Percentiles rank a stretch among this genome's conserved stretches.
phyloP scores from a whole-genome alignment of 495 filamentous ascomycete species.

The Hypoxylon lienhwacheense region DNA sequence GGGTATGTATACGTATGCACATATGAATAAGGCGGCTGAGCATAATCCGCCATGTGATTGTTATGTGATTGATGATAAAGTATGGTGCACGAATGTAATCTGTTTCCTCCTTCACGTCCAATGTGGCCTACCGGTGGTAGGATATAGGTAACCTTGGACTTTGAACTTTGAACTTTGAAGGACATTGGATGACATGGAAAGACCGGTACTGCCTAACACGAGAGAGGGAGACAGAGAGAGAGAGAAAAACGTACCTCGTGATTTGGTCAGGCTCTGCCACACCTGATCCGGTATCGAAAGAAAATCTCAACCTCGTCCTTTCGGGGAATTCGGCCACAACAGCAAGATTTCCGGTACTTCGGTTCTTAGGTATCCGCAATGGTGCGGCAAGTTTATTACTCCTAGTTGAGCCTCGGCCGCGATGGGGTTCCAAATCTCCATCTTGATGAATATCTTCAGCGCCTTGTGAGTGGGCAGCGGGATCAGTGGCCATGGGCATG shows the following conservation, averaged over 20 bases:
- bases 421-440: conserved; percentile 39
- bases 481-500: conserved; percentile 27
- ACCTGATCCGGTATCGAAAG: conserved; percentile 55
- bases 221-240: too few species aligned
- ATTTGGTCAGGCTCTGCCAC: conserved; percentile 54
- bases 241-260: conserved; percentile 56
- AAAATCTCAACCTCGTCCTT: conserved; percentile 54
- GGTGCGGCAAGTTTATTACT: conserved; percentile 40
- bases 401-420: conserved; percentile 35
- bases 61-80: too few species aligned
- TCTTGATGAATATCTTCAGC: conserved; percentile 46
- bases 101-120: too few species aligned
- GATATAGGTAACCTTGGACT: conserved; percentile 10
- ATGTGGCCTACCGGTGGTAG: conserved; percentile 19
- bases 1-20: conserved; percentile 2
- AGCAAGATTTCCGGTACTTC: conserved; percentile 63
- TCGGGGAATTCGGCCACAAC: conserved; percentile 46
- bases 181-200: too few species aligned
- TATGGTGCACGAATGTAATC: conserved; percentile 12
- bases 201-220: conserved; percentile 38
- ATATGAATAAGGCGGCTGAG: conserved; percentile 29
- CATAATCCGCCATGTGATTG: conserved; percentile 25
- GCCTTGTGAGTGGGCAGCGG: conserved; percentile 42
- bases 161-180: conserved; percentile 13
- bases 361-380: conserved; percentile 62